Evolutionary conservation across 306 rosid genomes (phyloP), one percentile per base, ranked within the genome.

Genomic region (Quercus dentata): DNA sequence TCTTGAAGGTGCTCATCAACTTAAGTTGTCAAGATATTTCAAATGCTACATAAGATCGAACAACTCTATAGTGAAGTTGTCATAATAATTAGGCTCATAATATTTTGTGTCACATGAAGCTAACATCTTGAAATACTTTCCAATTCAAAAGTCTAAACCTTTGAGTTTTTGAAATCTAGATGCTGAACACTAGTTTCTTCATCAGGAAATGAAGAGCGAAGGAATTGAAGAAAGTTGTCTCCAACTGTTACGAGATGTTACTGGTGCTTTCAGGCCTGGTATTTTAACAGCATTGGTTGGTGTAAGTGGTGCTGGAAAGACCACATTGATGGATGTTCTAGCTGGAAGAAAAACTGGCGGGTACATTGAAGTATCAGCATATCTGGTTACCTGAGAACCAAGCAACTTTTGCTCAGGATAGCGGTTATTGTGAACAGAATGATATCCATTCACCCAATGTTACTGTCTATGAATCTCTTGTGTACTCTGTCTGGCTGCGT

Each of bases 291-390:
- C 92, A 76, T 75, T 88, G 63, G 84, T 88, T 73, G 87, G 87
- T 59, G 90, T 88, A 54, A 88, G 87, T 79, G 92, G 92, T 70
- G 92, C 85, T 65, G 90, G 92, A n/a, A 88, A 88, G 79, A 83
- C 92, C 71, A 88, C 90, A 5, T 78, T 88, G 83, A 81, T 88
- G 88, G 88, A 88, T 86, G 89, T 88, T 35, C 87, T 88, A 38
- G 85, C 87, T 1, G 88, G 90, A 68, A 82, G 90, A 79, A 88
- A 88, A 81, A 88, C 87, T 10, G 78, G 88, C 19, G 87, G 88
- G 20, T 86, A 84, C 54, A 75, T 86, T 58, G 88, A 86, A 86
- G 76, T 80, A 86, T 86, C 55, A 86, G 41, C 23, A 25, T 88
- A 67, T 88, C 90, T 20, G 92, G 92, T 71, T 88, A 79, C 51